A percentile compares a stretch with the other conserved stretches of the same genome.
Evolutionary conservation across 345 rosid genomes (phyloP).

Genomic region (Luvunga scandens): DNA sequence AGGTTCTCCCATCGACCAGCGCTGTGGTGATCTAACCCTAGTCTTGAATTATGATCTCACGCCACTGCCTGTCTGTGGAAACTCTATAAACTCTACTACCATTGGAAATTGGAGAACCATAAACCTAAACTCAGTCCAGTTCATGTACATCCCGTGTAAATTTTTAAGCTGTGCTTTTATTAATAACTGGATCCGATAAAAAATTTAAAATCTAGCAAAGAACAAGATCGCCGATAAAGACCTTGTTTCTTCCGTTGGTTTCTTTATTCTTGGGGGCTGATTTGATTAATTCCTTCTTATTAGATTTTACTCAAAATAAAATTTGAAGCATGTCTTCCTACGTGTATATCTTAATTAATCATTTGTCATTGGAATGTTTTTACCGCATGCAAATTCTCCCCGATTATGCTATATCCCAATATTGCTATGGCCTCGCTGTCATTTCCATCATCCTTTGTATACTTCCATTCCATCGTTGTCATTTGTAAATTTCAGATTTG

Average conservation of each 20-base stretch:
- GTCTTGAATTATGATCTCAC: not conserved
- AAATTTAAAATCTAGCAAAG: not conserved
- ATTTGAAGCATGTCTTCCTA: not conserved
- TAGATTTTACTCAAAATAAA: not conserved
- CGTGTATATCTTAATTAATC: too few relatives aligned
- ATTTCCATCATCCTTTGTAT: not conserved
- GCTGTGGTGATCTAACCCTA: not conserved
- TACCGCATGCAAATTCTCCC: slow-evolving; percentile 7
- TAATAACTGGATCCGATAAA: not conserved
- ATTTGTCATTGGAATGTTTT: not conserved
- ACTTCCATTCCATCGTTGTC: not conserved
- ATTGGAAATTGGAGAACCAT: not conserved
- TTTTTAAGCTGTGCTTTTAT: not conserved
- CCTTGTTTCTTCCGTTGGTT: not conserved
- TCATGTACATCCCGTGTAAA: not conserved
- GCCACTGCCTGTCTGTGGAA: not conserved
- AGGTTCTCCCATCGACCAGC: too few relatives aligned
- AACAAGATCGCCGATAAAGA: not conserved
- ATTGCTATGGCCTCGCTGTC: not conserved
- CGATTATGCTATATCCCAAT: not conserved
- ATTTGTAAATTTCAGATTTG: not conserved
- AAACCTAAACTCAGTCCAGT: not conserved
- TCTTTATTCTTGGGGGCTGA: not conserved
- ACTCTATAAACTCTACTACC: not conserved
- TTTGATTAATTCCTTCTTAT: not conserved